Base-by-base conservation (phyloP, 306 rosid genomes). In the Delonix regia region DNA sequence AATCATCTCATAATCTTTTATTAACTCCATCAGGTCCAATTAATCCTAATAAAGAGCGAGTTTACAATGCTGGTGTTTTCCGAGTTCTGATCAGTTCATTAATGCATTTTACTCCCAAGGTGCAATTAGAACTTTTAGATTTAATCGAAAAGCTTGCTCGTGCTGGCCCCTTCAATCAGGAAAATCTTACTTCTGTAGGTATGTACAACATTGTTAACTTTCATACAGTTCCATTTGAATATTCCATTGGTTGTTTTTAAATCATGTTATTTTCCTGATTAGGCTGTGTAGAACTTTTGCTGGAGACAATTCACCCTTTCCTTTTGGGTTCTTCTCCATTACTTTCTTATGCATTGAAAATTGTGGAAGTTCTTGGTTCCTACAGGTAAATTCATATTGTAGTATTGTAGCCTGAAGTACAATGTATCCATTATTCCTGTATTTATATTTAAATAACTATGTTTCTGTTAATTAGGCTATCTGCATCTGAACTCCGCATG, bases 361-460 rank as follows among this genome's bases (percentile, higher is more conserved):
- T 90, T 86, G 97, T 93, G 72, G 93, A 96, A 88, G 90, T 90
- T 70, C 99, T 96, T 75, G 99, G 98, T 76, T 90, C 96, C 85
- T 96, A 93, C 87, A 90, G 99, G 99, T 96, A 85, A 78, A 51
- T 57, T 80, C 74, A 16, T 56, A 13, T 47, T 28, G 48, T 76
- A 15, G 36, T 41, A 33, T 27, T 33, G 51, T 71, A 59, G 41
- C 60, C 39, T 81, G 27, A 34, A 49, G 83, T 72, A 76, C 57
- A n/a, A 51, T 84, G 47, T 59, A 69, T 53, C 73, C 73, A 56
- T 80, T 68, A 19, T 44, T 78, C 60, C 42, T 16, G 53, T 48
- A 34, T 70, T 66, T 64, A 45, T 56, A 48, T 41, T 63, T 77
- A 66, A 83, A 69, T 71, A 72, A 74, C 67, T 25, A 71, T 30